These are phyloP conservation scores for Pseudogymnoascus sp. DNA, from an alignment of 2,329 filamentous ascomycete species.

Conservation along the genomic window DNA sequence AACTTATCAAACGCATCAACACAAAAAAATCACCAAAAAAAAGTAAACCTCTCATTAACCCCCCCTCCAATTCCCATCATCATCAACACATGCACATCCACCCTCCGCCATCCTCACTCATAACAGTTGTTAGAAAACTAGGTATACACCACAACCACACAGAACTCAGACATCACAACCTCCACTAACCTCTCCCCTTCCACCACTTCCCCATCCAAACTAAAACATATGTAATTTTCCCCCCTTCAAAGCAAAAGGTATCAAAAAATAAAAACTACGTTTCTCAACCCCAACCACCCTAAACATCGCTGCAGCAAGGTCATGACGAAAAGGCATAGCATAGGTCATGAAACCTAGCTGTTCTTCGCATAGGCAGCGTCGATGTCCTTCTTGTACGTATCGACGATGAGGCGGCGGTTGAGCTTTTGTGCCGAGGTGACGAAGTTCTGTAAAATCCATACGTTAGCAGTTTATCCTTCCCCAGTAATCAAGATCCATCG, in stretches of 20 bases:
- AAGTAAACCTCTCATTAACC: background rate
- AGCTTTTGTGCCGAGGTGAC: conserved; percentile 67
- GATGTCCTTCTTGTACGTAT: conserved; percentile 55
- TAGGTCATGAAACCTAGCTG: background rate
- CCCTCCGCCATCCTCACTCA: background rate
- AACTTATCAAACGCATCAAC: background rate
- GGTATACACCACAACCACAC: background rate
- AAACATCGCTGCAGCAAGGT: background rate
- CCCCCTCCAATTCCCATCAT: background rate
- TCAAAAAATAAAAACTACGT: background rate
- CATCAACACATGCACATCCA: background rate
- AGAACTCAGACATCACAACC: background rate
- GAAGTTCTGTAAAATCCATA: conserved; percentile 40
- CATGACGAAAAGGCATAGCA: background rate
- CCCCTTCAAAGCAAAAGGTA: conserved; percentile 6
- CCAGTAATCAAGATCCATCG: conserved; percentile 31
- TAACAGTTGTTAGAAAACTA: conserved; percentile 2
- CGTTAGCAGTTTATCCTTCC: conserved; percentile 26
- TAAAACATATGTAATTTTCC: background rate
- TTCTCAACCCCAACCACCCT: background rate
- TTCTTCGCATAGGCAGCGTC: conserved; percentile 44
- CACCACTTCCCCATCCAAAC: background rate
- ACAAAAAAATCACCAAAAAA: background rate
- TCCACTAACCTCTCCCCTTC: background rate
- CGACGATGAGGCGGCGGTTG: conserved; percentile 60